Base-by-base conservation (phyloP, 2,329 filamentous ascomycete genomes). In the Colletotrichum ledebouriae region DNA sequence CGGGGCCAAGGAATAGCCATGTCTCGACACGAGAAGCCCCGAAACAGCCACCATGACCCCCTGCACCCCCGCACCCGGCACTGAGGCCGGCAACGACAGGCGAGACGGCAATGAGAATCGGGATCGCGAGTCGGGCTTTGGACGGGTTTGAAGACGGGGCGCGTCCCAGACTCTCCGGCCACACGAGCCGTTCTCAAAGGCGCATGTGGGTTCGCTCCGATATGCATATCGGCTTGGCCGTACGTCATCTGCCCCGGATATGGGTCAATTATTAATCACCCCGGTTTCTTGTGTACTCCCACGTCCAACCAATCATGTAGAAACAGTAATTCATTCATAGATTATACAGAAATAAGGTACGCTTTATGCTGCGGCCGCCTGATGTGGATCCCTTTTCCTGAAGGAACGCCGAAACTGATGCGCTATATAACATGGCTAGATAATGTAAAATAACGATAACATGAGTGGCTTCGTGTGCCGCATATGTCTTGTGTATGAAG, bases 21-120 rank as follows among this genome's bases (percentile, higher is more conserved):
- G 13, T 33, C 13, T 59, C 41, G 39, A 64, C 29, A 34, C 58
- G 44, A 49, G 25, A 52, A 20, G 25, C 13, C 37, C 52, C 25
- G 13, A 37, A 46, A 42, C 11, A 15, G 20, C 42, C 20, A 12
- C 44, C 20, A 25, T 17, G 4, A 15, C 37, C 47, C 47, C 57
- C 37, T 37, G 52, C 44, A 34, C 44, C 65, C 63, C 61, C 65
- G 42, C 65, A 56, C 47, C 49, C 63, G 61, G 65, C 61, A 68
- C 41, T 59, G 49, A 59, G 33, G 4, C 41, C 65, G 65, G 65
- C 65, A 68, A 56, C 55, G 39, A 55, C 55, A 49, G 61, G 42
- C 37, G 47, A 55, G 33, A 49, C 61, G 65, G 61, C 61, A 65
- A 34, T 60, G 12, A 29, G 44, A 12, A 39, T 68, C 61, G 55